Base-by-base conservation (phyloP, 106 monocot genomes). In the Cymbidium sinense region DNA sequence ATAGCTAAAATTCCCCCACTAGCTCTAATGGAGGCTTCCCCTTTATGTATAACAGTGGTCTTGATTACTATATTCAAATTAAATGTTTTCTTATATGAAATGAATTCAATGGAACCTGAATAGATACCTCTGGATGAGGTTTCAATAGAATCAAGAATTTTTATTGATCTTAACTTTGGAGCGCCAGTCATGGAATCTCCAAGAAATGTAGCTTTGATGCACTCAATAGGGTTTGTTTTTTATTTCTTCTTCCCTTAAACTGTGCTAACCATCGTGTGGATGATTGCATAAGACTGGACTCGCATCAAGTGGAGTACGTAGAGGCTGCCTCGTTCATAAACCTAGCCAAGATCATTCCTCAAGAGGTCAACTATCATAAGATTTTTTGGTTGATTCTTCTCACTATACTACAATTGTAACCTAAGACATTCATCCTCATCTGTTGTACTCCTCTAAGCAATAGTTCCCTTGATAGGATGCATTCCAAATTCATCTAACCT, bases 41-140 rank as follows among this genome's bases (percentile, higher is more conserved):
- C 90, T 6, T 91, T 74, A 73, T 90, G 86, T 75, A 92, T 80
- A 33, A 95, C 83, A 50, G 95, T 74, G 18, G 98, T 94, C 61
- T 94, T 72, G 19, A 99, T 99, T 21, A 95, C 98, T 61, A 99
- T 94, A 34, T 95, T 99, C 70, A 99, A 77, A 76, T 99, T 90
- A 70, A 95, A 95, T 41, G 85, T 85, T 58, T 88, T 79, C 74
- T 92, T 95, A 78, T 95, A 95, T 43, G 92, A 92, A 85, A 95
- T 77, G 55, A 90, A 92, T 15, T 90, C 95, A 31, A 95, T 88
- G 1, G 85, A 95, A 7, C 95, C 95, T 1, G 95, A 95, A 44
- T 95, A 95, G 3, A 95, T 33, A 18, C 92, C 86, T 44, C 92
- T 90, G 0, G 90, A 83, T 55, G 83, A 84, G 77, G 70, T 85